Evolutionary conservation across 768 basidiomycete genomes (phyloP).

Genomic region (Termitomyces sp.): DNA sequence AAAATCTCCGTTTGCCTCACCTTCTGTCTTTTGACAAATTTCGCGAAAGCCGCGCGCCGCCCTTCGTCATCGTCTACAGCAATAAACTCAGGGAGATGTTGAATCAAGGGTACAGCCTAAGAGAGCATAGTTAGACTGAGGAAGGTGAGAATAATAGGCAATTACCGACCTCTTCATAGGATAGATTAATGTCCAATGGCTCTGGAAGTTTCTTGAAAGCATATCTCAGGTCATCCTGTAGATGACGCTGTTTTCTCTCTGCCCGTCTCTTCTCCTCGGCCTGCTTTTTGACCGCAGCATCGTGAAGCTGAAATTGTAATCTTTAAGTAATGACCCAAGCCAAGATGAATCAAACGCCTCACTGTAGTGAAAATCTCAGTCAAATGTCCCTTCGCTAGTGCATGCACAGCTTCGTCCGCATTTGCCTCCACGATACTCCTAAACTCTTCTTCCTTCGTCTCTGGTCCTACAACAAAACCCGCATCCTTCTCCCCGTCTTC

Average conservation of each 20-base stretch:
- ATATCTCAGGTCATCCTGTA: conserved; percentile 95
- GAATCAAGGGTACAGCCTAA: conserved; percentile 70
- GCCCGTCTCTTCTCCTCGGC: conserved; percentile 83
- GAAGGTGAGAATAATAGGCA: not conserved
- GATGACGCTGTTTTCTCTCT: conserved; percentile 79
- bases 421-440: conserved; percentile 49
- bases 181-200: conserved; percentile 64
- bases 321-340: conserved; percentile 1
- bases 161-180: conserved; percentile 74
- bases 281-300: conserved; percentile 64
- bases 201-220: conserved; percentile 88
- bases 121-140: not conserved
- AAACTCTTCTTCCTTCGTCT: conserved; percentile 67
- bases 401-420: conserved; percentile 43
- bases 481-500: conserved; percentile 20
- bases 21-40: conserved; percentile 89
- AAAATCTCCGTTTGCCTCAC: conserved; percentile 29
- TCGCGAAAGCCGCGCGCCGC: conserved; percentile 75
- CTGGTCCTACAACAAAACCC: conserved; percentile 39
- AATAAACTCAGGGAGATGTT: conserved; percentile 81
- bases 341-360: conserved; percentile 19
- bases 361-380: conserved; percentile 61
- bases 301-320: conserved; percentile 52
- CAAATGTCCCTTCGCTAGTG: conserved; percentile 48
- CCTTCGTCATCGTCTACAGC: conserved; percentile 87